These are phyloP conservation scores for Huntiella omanensis DNA, from an alignment of 2,329 filamentous ascomycete species.

Conservation along the genomic window DNA sequence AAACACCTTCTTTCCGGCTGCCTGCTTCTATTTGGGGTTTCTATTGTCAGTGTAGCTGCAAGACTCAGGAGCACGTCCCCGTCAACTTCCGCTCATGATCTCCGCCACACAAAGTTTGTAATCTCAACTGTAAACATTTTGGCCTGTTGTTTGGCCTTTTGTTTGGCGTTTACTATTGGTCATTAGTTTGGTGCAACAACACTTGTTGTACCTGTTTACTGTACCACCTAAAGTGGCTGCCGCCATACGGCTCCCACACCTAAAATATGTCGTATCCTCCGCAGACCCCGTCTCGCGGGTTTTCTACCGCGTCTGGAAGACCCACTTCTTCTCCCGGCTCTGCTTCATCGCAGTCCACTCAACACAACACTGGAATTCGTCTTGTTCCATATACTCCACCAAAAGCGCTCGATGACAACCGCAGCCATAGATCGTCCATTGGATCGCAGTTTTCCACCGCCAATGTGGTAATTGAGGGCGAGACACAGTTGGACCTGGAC, in stretches of 20 bases:
- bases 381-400: conserved; percentile 31
- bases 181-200: background rate
- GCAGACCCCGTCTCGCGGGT: conserved; percentile 12
- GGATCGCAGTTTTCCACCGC: conserved; percentile 7
- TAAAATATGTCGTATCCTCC: conserved; percentile 13
- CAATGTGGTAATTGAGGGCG: conserved; percentile 8
- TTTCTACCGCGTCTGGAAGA: conserved; percentile 6
- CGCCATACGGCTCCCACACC: conserved; percentile 1
- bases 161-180: conserved; percentile 1
- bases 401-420: conserved; percentile 18
- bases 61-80: no score
- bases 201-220: no score
- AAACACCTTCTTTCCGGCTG: no score
- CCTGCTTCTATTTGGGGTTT: no score
- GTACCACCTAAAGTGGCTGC: no score
- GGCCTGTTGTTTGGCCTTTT: background rate
- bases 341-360: conserved; percentile 15
- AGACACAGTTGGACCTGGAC: conserved; percentile 1
- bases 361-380: conserved; percentile 25
- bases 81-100: no score
- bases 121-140: background rate
- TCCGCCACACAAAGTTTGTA: no score
- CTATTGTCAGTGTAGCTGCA: no score
- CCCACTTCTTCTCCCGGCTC: conserved; percentile 11
- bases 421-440: conserved; percentile 12